Percentiles rank a stretch among this genome's conserved stretches.
These are phyloP conservation scores for Suhomyces emberorum DNA, from an alignment of 805 yeast genomes.

Conservation along the genomic window DNA sequence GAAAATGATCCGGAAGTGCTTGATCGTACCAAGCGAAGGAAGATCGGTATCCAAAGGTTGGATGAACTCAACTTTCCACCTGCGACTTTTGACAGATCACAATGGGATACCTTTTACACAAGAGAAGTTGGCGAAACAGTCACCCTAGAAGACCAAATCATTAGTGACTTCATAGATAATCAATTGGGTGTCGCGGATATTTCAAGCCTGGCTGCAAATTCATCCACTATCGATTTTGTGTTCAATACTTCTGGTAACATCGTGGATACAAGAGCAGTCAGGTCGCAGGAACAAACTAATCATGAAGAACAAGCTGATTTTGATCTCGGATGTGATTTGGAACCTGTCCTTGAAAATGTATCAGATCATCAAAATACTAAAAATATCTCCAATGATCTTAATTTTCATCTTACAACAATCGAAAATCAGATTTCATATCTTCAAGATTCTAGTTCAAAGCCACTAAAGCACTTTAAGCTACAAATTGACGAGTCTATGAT, in stretches of 20 bases:
- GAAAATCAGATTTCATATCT: conserved; percentile 1
- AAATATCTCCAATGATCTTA: conserved; percentile 9
- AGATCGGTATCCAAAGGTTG: conserved; percentile 12
- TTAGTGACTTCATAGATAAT: conserved; percentile 15
- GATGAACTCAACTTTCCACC: conserved; percentile 14
- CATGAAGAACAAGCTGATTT: conserved; percentile 2
- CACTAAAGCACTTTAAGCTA: too few relatives aligned
- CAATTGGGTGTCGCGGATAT: conserved; percentile 8
- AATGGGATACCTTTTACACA: too few relatives aligned
- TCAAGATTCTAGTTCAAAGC: too few relatives aligned
- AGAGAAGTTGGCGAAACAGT: too few relatives aligned
- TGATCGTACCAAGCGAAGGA: conserved; percentile 13
- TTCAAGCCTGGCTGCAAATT: conserved; percentile 7
- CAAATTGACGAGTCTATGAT: too few relatives aligned
- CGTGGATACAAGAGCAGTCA: not conserved
- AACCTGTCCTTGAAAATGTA: conserved; percentile 24
- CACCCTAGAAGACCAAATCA: conserved; percentile 4
- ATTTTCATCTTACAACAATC: conserved; percentile 10
- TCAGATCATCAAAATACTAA: not conserved
- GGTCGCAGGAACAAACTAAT: not conserved
- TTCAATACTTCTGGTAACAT: conserved; percentile 19
- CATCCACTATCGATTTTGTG: conserved; percentile 17
- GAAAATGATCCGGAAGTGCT: conserved; percentile 4
- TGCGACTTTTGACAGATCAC: too few relatives aligned
- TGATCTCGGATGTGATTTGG: conserved; percentile 9